Evolutionary conservation across 2,329 filamentous ascomycete species (phyloP), one percentile per base, ranked within the genome.

Genomic region (Colletotrichum falcatum): DNA sequence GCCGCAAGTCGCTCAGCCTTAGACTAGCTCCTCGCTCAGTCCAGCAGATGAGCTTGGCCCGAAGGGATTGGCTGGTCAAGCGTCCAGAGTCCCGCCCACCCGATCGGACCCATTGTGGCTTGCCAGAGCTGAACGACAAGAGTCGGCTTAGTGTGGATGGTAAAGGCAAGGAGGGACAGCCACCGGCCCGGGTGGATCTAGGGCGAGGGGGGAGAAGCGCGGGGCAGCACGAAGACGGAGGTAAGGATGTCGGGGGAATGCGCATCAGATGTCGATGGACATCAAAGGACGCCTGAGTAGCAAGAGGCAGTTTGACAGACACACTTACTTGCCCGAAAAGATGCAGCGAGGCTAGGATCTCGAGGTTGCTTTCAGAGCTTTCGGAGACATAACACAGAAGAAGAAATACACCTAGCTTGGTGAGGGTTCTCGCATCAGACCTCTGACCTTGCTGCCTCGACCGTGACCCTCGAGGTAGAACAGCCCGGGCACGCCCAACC

Each of bases 111-210:
- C 46, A 73, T 44, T 71, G 74, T 78, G 77, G 76, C 75, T 79
- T 80, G 77, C 79, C 79, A 76, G 73, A 81, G 80, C 79, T 82
- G 80, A 81, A 76, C 74, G 74, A 35, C 37, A 30, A 59, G 66
- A 72, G 53, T 30, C 9, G 35, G 26, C 42, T 65, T 71, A 61
- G 54, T 42, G 65, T n/a, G 33, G 55, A 49, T 39, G 42, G 35
- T 49, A 66, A 56, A 28, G 39, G 60, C 35, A 60, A 42, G 42
- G 55, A 14, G n/a, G 37, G 48, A 64, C 30, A 56, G 48, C 56
- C 59, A 55, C 54, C 12, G 26, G 42, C 9, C 16, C 44, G 42
- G 12, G 42, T 64, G 54, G 9, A 51, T 30, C 46, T 60, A 30
- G 49, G 26, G 39, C 28, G 59, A 54, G 39, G 39, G 35, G 30